Percentiles rank a stretch among this genome's conserved stretches.
These are phyloP conservation scores for Stramenopiles sp. DNA, from an alignment of 352 stramenopile species.

Conservation along the genomic window DNA sequence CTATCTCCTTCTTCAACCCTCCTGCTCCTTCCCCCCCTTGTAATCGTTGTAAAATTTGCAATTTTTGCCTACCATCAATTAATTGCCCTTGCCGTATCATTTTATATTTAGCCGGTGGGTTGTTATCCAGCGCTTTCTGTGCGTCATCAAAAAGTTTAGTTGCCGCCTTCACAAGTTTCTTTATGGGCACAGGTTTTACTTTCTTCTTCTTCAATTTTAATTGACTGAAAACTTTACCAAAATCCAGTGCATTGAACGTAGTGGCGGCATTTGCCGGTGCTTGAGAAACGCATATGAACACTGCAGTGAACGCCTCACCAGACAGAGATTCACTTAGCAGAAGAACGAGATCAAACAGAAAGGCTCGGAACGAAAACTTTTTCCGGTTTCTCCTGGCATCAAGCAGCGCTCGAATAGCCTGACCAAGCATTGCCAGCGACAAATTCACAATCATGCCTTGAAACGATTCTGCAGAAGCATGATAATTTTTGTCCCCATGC, in stretches of 20 bases:
- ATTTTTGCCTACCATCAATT: neutral
- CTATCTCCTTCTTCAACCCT: neutral
- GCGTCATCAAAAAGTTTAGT: neutral
- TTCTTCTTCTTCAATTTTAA: constrained; percentile 3
- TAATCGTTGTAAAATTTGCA: neutral
- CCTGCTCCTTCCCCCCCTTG: neutral
- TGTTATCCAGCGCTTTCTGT: neutral
- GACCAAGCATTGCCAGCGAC: neutral
- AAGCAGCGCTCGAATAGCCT: neutral
- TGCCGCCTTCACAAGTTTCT: neutral
- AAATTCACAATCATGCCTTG: neutral
- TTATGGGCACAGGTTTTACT: neutral
- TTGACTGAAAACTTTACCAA: neutral
- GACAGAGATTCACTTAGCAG: neutral
- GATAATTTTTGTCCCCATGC: constrained; percentile 1
- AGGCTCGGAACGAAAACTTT: neutral
- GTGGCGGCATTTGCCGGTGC: neutral
- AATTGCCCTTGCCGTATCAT: neutral
- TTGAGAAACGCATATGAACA: neutral
- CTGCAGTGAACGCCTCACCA: neutral
- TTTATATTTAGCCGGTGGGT: neutral
- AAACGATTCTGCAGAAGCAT: neutral
- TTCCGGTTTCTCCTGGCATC: neutral
- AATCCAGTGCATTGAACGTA: neutral
- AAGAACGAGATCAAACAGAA: constrained; percentile 1